Base-by-base conservation (phyloP, 1,284 basidiomycete species). In the Austropuccinia psidii region DNA sequence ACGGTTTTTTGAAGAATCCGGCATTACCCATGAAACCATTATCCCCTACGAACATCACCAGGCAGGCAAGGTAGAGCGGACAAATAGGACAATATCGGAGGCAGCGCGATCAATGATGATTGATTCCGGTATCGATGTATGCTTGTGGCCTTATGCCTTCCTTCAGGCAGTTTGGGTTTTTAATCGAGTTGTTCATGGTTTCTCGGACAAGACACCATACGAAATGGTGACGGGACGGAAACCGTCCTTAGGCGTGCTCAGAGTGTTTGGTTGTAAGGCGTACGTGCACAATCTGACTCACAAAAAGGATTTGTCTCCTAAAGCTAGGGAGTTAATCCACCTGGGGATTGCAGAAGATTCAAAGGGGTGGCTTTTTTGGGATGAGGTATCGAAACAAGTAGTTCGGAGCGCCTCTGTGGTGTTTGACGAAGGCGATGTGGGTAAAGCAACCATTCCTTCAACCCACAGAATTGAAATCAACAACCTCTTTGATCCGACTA, bases 41-140 rank as follows among this genome's bases (percentile, higher is more conserved):
- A 24, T 60, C 2, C 54, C 55, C 4, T 61, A 70, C 35, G 43
- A 70, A 49, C 55, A 58, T 27, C 35, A 70, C 24, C 67, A 70
- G 35, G 60, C 58, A 15, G 55, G 67, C n/a, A 49, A 19, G 33
- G 55, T 55, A 1, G 45, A 70, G 29, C 55, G 57, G 11, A 45
- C 47, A 3, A 69, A 57, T n/a, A 1, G 66, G 2, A 69, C 50
- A 9, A 17, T 55, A 21, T 1, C 4, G 7, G 61, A 69, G 15
- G 58, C 58, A 54, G 50, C 50, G 2, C 35, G 39, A 0, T 27
- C 66, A 3, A 35, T 52, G 15, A 13, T 72, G 2, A 19, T 61
- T 0, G 35, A 54, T 3, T 27, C 43, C 0, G 27, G 41, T 1
- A 21, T 72, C 0, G 43, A 41, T 13, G 5, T 2, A 1, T 7